A percentile compares a stretch with the other conserved stretches of the same genome.
phyloP scores from a whole-genome alignment of 1,284 basidiomycete species.

The Serendipita sp. region DNA sequence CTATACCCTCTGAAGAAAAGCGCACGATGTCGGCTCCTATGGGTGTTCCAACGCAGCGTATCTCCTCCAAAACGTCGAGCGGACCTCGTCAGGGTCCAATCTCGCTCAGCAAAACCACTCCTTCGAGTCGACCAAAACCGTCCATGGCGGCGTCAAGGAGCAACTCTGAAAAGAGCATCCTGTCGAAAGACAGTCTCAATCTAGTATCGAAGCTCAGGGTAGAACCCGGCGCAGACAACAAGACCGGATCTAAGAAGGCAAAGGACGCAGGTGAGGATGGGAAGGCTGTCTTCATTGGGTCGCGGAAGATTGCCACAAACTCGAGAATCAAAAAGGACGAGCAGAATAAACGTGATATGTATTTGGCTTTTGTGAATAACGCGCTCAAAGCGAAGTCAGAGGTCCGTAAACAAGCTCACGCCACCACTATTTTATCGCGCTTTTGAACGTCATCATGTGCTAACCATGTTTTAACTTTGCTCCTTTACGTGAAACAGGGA shows the following conservation, averaged over 20 bases:
- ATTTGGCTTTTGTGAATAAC: constrained; percentile 69
- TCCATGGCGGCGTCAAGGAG: not conserved
- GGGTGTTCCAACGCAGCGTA: constrained; percentile 3
- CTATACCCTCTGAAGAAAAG: not conserved
- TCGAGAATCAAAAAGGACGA: constrained; percentile 64
- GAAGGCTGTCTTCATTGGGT: not conserved
- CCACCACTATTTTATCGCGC: too few species aligned
- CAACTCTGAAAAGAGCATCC: not conserved
- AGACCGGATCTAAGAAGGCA: not conserved
- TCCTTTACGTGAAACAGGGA: constrained; percentile 33
- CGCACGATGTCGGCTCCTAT: constrained; percentile 1
- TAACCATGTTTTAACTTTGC: constrained; percentile 9
- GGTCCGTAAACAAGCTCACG: constrained; percentile 27
- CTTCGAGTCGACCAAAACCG: not conserved
- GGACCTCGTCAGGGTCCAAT: not conserved
- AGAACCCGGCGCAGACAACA: not conserved
- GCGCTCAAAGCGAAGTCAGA: constrained; percentile 61
- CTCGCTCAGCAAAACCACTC: not conserved
- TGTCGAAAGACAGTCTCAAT: not conserved
- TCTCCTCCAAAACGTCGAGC: not conserved
- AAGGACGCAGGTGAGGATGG: too few species aligned
- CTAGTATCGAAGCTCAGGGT: too few species aligned
- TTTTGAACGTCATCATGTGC: not conserved
- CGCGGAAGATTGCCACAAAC: constrained; percentile 45
- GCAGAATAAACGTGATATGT: constrained; percentile 66